Conservation (phyloP, 371 early-diverging fungal genomes). For the Saksenaea oblongispora region DNA sequence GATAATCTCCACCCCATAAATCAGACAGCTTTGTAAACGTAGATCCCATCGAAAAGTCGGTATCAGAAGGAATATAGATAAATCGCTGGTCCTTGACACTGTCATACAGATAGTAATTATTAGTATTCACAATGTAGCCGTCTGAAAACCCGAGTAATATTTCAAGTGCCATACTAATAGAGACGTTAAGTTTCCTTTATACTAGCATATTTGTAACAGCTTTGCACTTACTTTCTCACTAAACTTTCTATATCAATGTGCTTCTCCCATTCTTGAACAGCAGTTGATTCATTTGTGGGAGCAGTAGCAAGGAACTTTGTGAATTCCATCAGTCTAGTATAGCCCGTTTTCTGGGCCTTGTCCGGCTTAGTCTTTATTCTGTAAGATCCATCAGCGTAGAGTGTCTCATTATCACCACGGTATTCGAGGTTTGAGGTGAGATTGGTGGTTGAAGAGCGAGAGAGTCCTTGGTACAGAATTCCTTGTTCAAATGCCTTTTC, state of each 20-base stretch:
- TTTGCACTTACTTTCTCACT: conserved; percentile 23
- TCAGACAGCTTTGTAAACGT: conserved; percentile 2
- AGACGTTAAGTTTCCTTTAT: background rate
- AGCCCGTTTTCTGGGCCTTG: conserved; percentile 9
- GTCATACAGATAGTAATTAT: conserved; percentile 35
- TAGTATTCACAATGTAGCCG: conserved; percentile 19
- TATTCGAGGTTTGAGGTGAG: conserved; percentile 18
- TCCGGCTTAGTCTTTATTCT: conserved; percentile 19
- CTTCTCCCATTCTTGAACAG: conserved; percentile 22
- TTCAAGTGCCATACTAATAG: conserved; percentile 28
- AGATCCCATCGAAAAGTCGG: conserved; percentile 4
- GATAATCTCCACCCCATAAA: conserved; percentile 20
- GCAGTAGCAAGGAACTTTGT: conserved; percentile 17
- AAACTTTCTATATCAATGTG: conserved; percentile 23
- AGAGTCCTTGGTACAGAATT: conserved; percentile 17
- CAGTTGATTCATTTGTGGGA: conserved; percentile 13
- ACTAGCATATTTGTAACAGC: background rate
- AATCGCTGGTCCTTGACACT: conserved; percentile 5
- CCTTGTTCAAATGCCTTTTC: conserved; percentile 16
- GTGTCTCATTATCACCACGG: conserved; percentile 19
- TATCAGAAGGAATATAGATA: conserved; percentile 9
- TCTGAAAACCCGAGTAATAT: conserved; percentile 29
- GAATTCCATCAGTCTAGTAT: conserved; percentile 15
- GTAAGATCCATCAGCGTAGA: conserved; percentile 17
- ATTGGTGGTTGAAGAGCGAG: background rate